Evolutionary conservation across 768 basidiomycete genomes (phyloP).

Genomic region (Suillus subaureus): DNA sequence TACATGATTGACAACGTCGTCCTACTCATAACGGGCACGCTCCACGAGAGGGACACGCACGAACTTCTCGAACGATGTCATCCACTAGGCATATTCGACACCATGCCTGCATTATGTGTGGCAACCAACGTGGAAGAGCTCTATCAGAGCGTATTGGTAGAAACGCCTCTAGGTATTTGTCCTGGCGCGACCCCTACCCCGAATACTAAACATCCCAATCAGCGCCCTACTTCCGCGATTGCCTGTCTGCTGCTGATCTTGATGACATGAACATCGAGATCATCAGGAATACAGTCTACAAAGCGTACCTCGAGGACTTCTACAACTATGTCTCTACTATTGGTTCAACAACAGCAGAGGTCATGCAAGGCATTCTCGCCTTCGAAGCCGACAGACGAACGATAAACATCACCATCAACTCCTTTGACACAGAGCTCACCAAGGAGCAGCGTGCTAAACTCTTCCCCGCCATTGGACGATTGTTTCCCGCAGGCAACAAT

Average conservation of each 20-base stretch:
- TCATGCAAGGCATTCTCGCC: conserved; percentile 89
- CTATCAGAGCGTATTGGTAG: conserved; percentile 94
- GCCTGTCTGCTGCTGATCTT: conserved; percentile 91
- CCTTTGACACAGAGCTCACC: conserved; percentile 90
- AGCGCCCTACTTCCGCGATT: conserved; percentile 97
- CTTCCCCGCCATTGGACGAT: conserved; percentile 90
- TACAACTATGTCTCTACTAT: conserved; percentile 79
- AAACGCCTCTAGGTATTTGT: conserved; percentile 89
- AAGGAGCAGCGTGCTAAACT: conserved; percentile 95
- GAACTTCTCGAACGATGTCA: conserved; percentile 97
- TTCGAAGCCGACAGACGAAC: conserved; percentile 98
- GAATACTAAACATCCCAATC: not conserved
- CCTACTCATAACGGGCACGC: conserved; percentile 93
- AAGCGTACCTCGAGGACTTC: conserved; percentile 98
- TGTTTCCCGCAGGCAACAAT: conserved; percentile 97
- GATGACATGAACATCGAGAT: conserved; percentile 99
- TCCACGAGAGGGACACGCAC: conserved; percentile 96
- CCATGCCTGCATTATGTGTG: conserved; percentile 98
- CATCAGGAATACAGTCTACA: conserved; percentile 98
- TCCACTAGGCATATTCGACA: conserved; percentile 95
- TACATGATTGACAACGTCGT: conserved; percentile 99
- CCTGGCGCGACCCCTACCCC: conserved; percentile 5
- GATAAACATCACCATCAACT: conserved; percentile 99
- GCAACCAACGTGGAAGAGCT: conserved; percentile 98
- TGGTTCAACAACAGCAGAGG: conserved; percentile 83